Evolutionary conservation across 2,329 filamentous ascomycete species (phyloP), one percentile per base, ranked within the genome.

Genomic region (Fusarium euwallaceae): DNA sequence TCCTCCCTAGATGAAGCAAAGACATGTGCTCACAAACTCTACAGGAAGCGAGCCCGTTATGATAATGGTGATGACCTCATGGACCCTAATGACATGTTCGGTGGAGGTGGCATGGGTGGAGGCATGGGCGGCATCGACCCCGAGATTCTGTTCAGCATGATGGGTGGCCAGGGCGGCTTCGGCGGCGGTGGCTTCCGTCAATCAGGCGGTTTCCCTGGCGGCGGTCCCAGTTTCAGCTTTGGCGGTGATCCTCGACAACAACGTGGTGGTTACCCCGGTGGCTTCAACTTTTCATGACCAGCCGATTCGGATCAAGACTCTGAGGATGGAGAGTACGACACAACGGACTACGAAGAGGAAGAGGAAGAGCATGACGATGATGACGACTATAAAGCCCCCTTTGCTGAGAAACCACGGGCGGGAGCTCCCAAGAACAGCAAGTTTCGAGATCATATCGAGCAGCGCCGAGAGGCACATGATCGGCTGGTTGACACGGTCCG

Each of bases 51-150:
- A 77, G 93, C 94, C 75, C 89, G 93, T 63, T 99, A 97, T 81
- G 96, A 99, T 81, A 97, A 93, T 76, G 97, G 97, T 41, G 94
- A 97, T 69, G 96, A 99, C 82, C 90, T 98, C 34, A 89, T 97
- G 67, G 96, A 98, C 81, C 94, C 94, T 4, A 89, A 91, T 61
- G 95, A 98, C 80, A 95, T 96, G 90, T 97, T 96, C 78, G 88
- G 91, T 64, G 90, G 91, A 58, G 87, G 89, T 80, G 89, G 88
- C 78, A 94, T 95, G 85, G 82, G 83, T 37, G 90, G 90, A 51
- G 92, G 91, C 48, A 91, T 91, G 85, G 88, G 89, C 79, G 89
- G 88, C 79, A 94, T 95, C 81, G 92, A 94, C 80, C 92, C 92
- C 22, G 93, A 94, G 82, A 92, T 95, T 75, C 86, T 95, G 29